Percentiles rank a stretch among this genome's conserved stretches.
Evolutionary conservation across 78 protist species (phyloP).

Genomic region (Neovahlkampfia damariscottae): DNA sequence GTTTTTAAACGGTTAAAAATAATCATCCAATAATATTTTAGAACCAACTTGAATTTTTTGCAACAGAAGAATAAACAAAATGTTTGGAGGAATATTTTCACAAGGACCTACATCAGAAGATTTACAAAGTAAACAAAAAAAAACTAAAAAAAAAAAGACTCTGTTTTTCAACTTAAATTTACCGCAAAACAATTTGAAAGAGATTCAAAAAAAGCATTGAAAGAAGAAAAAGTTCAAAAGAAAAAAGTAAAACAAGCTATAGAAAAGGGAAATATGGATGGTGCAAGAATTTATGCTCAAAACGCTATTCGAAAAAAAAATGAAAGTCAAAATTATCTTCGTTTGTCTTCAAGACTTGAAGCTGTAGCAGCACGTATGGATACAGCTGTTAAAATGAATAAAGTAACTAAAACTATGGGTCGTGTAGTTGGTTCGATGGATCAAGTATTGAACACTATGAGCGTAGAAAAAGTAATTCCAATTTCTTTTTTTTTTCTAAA

Average conservation of each 20-base stretch:
- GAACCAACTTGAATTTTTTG: too few relatives aligned
- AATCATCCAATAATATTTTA: too few relatives aligned
- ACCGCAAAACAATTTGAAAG: constrained; percentile 32
- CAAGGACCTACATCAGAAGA: too few relatives aligned
- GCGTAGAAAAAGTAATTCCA: constrained; percentile 41
- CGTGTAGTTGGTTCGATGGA: constrained; percentile 70
- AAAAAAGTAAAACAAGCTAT: constrained; percentile 70
- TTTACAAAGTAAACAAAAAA: too few relatives aligned
- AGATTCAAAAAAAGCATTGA: constrained; percentile 20
- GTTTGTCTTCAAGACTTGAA: constrained; percentile 77
- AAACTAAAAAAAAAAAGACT: too few relatives aligned
- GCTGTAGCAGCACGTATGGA: constrained; percentile 89
- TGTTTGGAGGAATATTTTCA: too few relatives aligned
- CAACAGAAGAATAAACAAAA: too few relatives aligned
- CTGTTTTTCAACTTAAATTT: constrained; percentile 45
- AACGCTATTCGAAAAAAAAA: constrained; percentile 87
- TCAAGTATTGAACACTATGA: constrained; percentile 66
- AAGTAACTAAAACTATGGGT: constrained; percentile 70
- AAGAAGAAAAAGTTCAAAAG: constrained; percentile 28
- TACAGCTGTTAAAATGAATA: constrained; percentile 73
- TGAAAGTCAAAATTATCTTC: constrained; percentile 65
- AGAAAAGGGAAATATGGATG: constrained; percentile 83
- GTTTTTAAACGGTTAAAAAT: too few relatives aligned
- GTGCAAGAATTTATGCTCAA: constrained; percentile 90
- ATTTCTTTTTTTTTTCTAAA: background rate